Conservation (phyloP, 768 basidiomycete species). For the Suillus fuscotomentosus region DNA sequence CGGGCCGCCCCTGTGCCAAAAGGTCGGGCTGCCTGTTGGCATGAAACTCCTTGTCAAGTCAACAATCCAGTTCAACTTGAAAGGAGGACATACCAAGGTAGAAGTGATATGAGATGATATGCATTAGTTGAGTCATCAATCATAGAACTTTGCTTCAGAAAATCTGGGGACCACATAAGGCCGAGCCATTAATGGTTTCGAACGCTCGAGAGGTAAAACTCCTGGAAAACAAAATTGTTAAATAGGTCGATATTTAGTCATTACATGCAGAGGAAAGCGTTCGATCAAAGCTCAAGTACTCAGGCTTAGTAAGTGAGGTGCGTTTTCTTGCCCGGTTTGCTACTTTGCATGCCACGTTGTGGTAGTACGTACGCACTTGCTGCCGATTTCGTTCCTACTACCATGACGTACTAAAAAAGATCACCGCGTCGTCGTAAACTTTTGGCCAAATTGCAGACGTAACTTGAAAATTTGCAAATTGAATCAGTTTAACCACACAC, state of each 20-base stretch:
- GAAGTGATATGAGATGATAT: not conserved
- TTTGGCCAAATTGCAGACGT: not conserved
- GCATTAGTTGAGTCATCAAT: not conserved
- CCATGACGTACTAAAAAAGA: not conserved
- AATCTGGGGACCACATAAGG: not conserved
- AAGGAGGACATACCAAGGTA: not conserved
- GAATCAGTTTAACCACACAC: not conserved
- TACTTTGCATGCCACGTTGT: not conserved
- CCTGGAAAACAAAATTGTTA: not conserved
- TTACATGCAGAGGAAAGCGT: too few relatives aligned
- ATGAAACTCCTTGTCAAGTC: not conserved
- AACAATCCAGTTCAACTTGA: not conserved
- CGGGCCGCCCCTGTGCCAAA: not conserved
- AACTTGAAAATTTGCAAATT: not conserved
- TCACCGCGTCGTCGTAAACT: not conserved
- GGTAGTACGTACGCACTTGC: not conserved
- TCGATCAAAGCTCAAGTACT: not conserved
- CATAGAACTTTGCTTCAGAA: not conserved
- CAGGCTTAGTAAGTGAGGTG: not conserved
- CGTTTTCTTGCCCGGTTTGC: not conserved
- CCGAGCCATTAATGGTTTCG: too few relatives aligned
- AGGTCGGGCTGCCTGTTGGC: not conserved
- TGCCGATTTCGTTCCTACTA: not conserved
- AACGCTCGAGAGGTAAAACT: not conserved
- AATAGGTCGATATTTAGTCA: too few relatives aligned